These are phyloP conservation scores for Peltaster fructicola DNA, from an alignment of 2,329 filamentous ascomycete species.

Conservation along the genomic window DNA sequence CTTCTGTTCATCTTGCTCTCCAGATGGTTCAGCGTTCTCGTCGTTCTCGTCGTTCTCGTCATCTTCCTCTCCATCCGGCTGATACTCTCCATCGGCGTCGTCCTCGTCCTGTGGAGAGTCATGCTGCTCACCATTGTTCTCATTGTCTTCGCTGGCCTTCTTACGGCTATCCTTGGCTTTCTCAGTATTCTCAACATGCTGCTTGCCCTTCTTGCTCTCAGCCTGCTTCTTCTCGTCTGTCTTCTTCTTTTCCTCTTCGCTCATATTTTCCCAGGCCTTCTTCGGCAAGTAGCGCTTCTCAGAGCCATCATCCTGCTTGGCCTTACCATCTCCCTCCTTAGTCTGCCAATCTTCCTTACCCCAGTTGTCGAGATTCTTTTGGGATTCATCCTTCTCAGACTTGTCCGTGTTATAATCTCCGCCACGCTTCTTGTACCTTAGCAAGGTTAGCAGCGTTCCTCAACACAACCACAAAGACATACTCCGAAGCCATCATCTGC, in stretches of 20 bases:
- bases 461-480: not conserved
- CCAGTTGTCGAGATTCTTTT: slow-evolving; percentile 29
- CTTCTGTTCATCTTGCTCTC: slow-evolving; percentile 13
- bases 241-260: slow-evolving; percentile 26
- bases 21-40: slow-evolving; percentile 17
- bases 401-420: slow-evolving; percentile 30
- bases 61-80: slow-evolving; percentile 9
- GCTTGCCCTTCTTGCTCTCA: slow-evolving; percentile 24
- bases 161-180: slow-evolving; percentile 24
- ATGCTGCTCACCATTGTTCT: slow-evolving; percentile 9
- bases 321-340: slow-evolving; percentile 28
- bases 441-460: not conserved
- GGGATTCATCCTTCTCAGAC: slow-evolving; percentile 24
- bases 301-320: slow-evolving; percentile 27
- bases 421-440: slow-evolving; percentile 28
- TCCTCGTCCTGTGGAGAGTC: slow-evolving; percentile 4
- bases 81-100: slow-evolving; percentile 4
- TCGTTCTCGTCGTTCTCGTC: slow-evolving; percentile 15
- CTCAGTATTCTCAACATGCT: slow-evolving; percentile 26
- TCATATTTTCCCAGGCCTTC: slow-evolving; percentile 32
- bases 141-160: slow-evolving; percentile 19
- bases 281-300: slow-evolving; percentile 29
- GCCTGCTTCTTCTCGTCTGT: slow-evolving; percentile 23
- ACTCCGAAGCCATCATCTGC: slow-evolving; percentile 10
- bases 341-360: slow-evolving; percentile 33